Conservation (phyloP, 2,329 filamentous ascomycete genomes). For the Fusarium pseudonygamai region DNA sequence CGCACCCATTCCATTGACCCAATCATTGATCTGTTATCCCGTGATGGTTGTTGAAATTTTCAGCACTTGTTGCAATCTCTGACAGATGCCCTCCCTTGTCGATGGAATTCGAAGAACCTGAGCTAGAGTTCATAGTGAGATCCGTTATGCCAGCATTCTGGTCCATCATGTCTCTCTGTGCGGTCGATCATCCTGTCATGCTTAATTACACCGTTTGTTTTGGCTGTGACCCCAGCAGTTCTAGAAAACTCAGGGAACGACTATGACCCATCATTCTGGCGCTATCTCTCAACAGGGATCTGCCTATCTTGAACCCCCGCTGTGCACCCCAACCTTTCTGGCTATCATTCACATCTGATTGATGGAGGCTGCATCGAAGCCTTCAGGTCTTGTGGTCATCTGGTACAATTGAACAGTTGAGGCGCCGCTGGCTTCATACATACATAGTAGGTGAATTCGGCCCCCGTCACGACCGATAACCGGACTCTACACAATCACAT, state of each 20-base stretch:
- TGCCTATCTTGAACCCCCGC: neutral
- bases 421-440: slow-evolving; percentile 10
- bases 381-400: slow-evolving; percentile 7
- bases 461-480: slow-evolving; percentile 1
- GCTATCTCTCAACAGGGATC: slow-evolving; percentile 20
- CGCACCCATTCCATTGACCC: slow-evolving; percentile 13
- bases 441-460: neutral
- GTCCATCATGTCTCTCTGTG: slow-evolving; percentile 10
- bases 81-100: neutral
- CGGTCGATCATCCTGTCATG: slow-evolving; percentile 34
- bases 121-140: slow-evolving; percentile 7
- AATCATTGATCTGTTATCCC: slow-evolving; percentile 10
- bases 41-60: slow-evolving; percentile 29
- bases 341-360: neutral
- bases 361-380: neutral
- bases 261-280: slow-evolving; percentile 20
- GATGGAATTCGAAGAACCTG: neutral
- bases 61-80: slow-evolving; percentile 16
- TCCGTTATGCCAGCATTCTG: slow-evolving; percentile 3
- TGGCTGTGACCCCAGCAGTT: slow-evolving; percentile 26
- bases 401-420: neutral
- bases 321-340: slow-evolving; percentile 14
- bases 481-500: neutral
- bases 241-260: slow-evolving; percentile 36
- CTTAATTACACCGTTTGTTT: slow-evolving; percentile 38